Evolutionary conservation across 192 early-diverging fungal species (phyloP).

Genomic region (Pilobolus umbonatus): DNA sequence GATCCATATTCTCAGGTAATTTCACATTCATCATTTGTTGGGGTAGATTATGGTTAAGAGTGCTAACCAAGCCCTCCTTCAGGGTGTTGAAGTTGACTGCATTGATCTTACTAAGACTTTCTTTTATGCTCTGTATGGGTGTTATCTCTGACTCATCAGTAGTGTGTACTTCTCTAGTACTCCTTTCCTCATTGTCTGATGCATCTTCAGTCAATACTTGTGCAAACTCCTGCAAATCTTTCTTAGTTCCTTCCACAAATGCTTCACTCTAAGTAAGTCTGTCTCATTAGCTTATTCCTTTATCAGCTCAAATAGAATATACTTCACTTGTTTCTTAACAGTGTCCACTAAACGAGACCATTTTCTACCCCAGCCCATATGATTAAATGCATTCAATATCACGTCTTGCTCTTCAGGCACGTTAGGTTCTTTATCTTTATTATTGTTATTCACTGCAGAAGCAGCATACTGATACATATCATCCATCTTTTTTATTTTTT

Average conservation of each 20-base stretch:
- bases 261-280: constrained; percentile 28
- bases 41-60: constrained; percentile 6
- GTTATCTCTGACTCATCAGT: background rate
- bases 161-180: constrained; percentile 1
- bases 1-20: constrained; percentile 32
- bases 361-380: constrained; percentile 21
- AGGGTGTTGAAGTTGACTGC: constrained; percentile 1
- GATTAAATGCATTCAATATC: constrained; percentile 29
- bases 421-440: background rate
- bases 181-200: background rate
- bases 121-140: background rate
- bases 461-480: constrained; percentile 34
- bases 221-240: constrained; percentile 47
- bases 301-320: background rate
- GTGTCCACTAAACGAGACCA: constrained; percentile 22
- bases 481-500: constrained; percentile 22
- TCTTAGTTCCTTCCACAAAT: constrained; percentile 46
- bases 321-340: constrained; percentile 33
- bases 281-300: background rate
- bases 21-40: background rate
- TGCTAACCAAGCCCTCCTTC: constrained; percentile 2
- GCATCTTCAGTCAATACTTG: constrained; percentile 42
- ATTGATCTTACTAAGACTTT: background rate
- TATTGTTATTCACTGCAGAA: constrained; percentile 23
- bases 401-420: constrained; percentile 22